These are phyloP conservation scores for Eucalyptus virginea DNA, from an alignment of 345 rosid species.

Conservation along the genomic window DNA sequence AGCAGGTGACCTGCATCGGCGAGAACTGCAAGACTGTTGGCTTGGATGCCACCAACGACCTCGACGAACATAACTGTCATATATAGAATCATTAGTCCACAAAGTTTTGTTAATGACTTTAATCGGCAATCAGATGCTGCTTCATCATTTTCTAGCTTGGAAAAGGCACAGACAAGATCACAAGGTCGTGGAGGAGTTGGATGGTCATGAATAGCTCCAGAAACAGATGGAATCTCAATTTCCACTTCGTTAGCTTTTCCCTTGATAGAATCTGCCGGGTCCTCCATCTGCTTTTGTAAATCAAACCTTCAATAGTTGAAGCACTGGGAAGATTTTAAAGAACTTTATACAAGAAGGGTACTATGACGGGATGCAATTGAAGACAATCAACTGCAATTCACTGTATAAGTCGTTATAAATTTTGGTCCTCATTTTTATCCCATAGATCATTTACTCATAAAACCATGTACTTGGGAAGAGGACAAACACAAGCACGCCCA, in stretches of 20 bases:
- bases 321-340: background rate
- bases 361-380: background rate
- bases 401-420: background rate
- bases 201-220: conserved; percentile 8
- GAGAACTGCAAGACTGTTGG: conserved; percentile 73
- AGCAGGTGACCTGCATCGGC: conserved; percentile 82
- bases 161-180: conserved; percentile 29
- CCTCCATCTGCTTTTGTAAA: conserved; percentile 33
- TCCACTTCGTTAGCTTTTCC: conserved; percentile 6
- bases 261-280: conserved; percentile 22
- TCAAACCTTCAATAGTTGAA: background rate
- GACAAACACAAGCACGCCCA: background rate
- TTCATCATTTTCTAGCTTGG: conserved; percentile 17
- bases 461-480: background rate
- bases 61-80: conserved; percentile 40
- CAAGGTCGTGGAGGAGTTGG: conserved; percentile 4
- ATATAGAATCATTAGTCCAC: conserved; percentile 31
- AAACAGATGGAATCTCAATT: conserved; percentile 20
- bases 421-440: background rate
- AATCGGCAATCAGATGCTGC: conserved; percentile 29
- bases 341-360: background rate
- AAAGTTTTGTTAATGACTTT: conserved; percentile 38
- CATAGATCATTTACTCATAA: background rate
- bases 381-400: background rate
- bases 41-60: conserved; percentile 60